phyloP scores from a whole-genome alignment of 306 rosid genomes.

The Oxytropis ochrocephala region DNA sequence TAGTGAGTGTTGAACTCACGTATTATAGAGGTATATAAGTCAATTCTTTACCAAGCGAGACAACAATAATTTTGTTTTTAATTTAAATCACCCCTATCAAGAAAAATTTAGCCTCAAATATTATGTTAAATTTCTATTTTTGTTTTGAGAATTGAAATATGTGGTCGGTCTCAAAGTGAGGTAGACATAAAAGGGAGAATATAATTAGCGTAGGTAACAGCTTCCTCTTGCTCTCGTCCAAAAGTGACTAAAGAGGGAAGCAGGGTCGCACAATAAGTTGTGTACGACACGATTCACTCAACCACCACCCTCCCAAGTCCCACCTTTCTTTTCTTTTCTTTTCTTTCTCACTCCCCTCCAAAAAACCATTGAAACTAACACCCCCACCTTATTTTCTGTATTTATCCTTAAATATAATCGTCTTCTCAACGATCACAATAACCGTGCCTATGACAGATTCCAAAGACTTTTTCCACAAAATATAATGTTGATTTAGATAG shows the following conservation, averaged over 20 bases:
- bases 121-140: too few relatives aligned
- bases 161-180: background rate
- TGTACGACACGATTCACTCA: conserved; percentile 31
- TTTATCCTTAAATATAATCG: background rate
- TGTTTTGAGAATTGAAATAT: background rate
- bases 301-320: background rate
- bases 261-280: conserved; percentile 14
- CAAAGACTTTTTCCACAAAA: background rate
- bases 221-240: conserved; percentile 25
- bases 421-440: conserved; percentile 3
- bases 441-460: background rate
- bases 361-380: conserved; percentile 4
- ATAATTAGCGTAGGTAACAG: background rate
- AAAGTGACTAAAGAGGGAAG: conserved; percentile 21
- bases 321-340: background rate
- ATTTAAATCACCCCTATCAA: too few relatives aligned
- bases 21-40: too few relatives aligned
- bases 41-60: too few relatives aligned
- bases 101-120: too few relatives aligned
- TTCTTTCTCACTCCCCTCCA: conserved; percentile 12
- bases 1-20: too few relatives aligned
- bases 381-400: background rate
- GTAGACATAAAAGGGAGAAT: background rate
- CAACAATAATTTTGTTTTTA: too few relatives aligned
- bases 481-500: background rate